Percentiles rank a stretch among this genome's conserved stretches.
Evolutionary conservation across 2,329 filamentous ascomycete genomes (phyloP).

Genomic region (Exophiala calicioides): DNA sequence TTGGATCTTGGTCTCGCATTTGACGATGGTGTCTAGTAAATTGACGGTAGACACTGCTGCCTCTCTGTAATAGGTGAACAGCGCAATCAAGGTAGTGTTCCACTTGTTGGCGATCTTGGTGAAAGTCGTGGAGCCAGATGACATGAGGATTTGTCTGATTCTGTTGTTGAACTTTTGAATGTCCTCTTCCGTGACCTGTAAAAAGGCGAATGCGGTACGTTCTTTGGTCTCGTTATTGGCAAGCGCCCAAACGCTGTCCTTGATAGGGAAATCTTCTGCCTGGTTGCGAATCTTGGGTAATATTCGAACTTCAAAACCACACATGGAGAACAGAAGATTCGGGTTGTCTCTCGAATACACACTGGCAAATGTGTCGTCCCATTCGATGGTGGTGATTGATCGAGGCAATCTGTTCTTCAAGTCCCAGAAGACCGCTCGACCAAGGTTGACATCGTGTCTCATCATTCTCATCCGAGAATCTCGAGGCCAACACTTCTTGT

Average conservation of each 20-base stretch:
- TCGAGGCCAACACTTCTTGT: constrained; percentile 99
- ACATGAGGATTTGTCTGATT: constrained; percentile 98
- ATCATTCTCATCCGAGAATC: constrained; percentile 98
- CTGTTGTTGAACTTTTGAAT: constrained; percentile 99
- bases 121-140: constrained; percentile 97
- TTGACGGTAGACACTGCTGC: constrained; percentile 94
- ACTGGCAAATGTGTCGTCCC: constrained; percentile 97
- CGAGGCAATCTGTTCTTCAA: constrained; percentile 93
- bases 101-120: constrained; percentile 99
- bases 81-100: constrained; percentile 95
- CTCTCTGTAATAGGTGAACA: constrained; percentile 98
- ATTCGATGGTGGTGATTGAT: constrained; percentile 95
- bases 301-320: constrained; percentile 94
- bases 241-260: constrained; percentile 97
- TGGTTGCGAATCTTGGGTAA: constrained; percentile 92
- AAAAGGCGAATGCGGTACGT: constrained; percentile 92
- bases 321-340: constrained; percentile 96
- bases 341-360: constrained; percentile 98
- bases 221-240: constrained; percentile 97
- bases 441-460: constrained; percentile 97
- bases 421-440: constrained; percentile 97
- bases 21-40: constrained; percentile 94
- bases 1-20: constrained; percentile 99
- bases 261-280: constrained; percentile 94
- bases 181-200: constrained; percentile 96